A percentile compares a stretch with the other conserved stretches of the same genome.
phyloP scores from a whole-genome alignment of 2,329 filamentous ascomycete species.

The Ophiocordyceps unilateralis region DNA sequence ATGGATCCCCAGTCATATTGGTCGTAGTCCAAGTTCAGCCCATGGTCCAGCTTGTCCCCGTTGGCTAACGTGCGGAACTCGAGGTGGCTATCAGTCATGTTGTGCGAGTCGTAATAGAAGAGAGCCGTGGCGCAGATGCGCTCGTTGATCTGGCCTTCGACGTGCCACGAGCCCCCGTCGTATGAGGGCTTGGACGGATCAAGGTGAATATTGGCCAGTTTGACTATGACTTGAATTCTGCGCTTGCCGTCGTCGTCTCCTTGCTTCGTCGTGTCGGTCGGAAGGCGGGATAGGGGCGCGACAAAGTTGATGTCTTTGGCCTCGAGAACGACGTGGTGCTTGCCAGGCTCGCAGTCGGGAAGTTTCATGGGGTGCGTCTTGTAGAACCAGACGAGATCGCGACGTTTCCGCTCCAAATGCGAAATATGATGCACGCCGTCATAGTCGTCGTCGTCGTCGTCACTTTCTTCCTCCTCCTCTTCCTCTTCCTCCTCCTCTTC shows the following conservation, averaged over 20 bases:
- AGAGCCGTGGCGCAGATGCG: slow-evolving; percentile 45
- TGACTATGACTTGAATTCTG: slow-evolving; percentile 43
- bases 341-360: slow-evolving; percentile 2
- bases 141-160: slow-evolving; percentile 42
- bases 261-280: slow-evolving; percentile 8
- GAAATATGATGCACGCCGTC: neutral
- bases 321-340: too few relatives aligned
- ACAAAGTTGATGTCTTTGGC: too few relatives aligned
- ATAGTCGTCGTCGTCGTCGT: neutral
- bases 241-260: slow-evolving; percentile 10
- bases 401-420: neutral
- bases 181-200: slow-evolving; percentile 39
- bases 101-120: slow-evolving; percentile 43
- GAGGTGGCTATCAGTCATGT: slow-evolving; percentile 35
- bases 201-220: slow-evolving; percentile 43
- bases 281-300: neutral
- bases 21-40: slow-evolving; percentile 9
- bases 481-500: neutral
- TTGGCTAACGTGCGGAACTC: slow-evolving; percentile 28
- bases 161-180: slow-evolving; percentile 34
- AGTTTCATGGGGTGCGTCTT: slow-evolving; percentile 8
- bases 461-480: neutral
- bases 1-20: slow-evolving; percentile 18
- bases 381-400: slow-evolving; percentile 9
- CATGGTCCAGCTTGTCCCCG: slow-evolving; percentile 8